Evolutionary conservation across 441 rosid genomes (phyloP).

Genomic region (Syzygium malaccense): DNA sequence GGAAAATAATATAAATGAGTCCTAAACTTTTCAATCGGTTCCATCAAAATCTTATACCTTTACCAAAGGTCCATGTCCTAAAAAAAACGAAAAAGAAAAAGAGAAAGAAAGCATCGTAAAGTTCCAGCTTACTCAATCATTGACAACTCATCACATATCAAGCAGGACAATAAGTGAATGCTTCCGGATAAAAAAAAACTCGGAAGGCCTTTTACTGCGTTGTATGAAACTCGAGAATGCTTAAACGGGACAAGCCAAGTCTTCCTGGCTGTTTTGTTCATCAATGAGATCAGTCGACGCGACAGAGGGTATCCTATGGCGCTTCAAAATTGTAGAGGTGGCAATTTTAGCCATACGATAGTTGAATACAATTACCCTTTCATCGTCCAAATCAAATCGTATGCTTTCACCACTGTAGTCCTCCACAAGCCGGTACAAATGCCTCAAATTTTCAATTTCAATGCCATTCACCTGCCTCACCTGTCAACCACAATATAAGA

Average conservation of each 20-base stretch:
- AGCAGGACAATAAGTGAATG: not conserved
- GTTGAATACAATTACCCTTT: conserved; percentile 57
- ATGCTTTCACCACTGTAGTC: conserved; percentile 39
- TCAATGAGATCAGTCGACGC: conserved; percentile 41
- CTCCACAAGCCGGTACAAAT: conserved; percentile 56
- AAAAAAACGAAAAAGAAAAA: not conserved
- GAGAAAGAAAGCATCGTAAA: not conserved
- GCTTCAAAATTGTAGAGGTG: conserved; percentile 56
- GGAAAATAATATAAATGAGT: not conserved
- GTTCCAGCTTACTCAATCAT: not conserved
- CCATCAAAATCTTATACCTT: not conserved
- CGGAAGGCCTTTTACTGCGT: not conserved
- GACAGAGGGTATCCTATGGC: conserved; percentile 63
- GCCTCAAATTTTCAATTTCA: conserved; percentile 69
- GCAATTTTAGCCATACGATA: conserved; percentile 55
- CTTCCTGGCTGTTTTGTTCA: not conserved
- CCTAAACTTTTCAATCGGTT: not conserved
- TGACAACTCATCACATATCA: not conserved
- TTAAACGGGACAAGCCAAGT: not conserved
- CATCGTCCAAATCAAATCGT: conserved; percentile 80
- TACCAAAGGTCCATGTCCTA: not conserved
- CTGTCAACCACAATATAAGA: conserved; percentile 29
- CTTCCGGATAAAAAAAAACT: not conserved
- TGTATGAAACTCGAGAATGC: not conserved
- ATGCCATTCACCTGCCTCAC: conserved; percentile 70